Percentiles rank a stretch among this genome's conserved stretches.
These are phyloP conservation scores for Boletus smithii DNA, from an alignment of 1,284 basidiomycete genomes.

Conservation along the genomic window DNA sequence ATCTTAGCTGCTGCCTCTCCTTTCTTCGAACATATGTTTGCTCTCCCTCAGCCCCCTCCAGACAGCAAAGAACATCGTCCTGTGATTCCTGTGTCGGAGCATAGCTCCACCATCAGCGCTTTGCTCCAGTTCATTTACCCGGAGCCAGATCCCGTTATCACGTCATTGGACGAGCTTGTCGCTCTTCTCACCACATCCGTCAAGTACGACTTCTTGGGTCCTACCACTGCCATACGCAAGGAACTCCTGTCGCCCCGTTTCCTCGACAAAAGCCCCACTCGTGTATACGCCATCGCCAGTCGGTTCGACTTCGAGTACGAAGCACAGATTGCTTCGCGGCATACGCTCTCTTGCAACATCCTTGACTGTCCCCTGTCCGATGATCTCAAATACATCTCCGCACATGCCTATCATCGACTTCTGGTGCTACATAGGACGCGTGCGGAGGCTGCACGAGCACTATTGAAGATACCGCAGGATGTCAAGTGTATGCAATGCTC, in stretches of 20 bases:
- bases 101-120: conserved; percentile 40
- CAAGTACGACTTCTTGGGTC: conserved; percentile 61
- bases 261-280: conserved; percentile 45
- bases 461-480: conserved; percentile 45
- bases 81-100: conserved; percentile 55
- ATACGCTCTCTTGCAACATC: conserved; percentile 54
- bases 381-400: conserved; percentile 64
- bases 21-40: conserved; percentile 68
- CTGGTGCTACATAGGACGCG: conserved; percentile 57
- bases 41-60: conserved; percentile 51
- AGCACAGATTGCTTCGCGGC: conserved; percentile 48
- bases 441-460: conserved; percentile 44
- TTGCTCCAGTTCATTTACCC: conserved; percentile 59
- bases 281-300: conserved; percentile 68
- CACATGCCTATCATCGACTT: conserved; percentile 61
- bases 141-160: conserved; percentile 43
- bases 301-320: conserved; percentile 61
- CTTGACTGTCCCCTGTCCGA: conserved; percentile 53
- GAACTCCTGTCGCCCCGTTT: conserved; percentile 51
- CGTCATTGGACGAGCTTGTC: conserved; percentile 51
- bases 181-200: conserved; percentile 50
- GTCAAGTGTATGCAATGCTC: conserved; percentile 69
- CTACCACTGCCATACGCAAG: conserved; percentile 46
- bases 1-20: conserved; percentile 61
- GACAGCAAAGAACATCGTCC: conserved; percentile 35